A percentile compares a stretch with the other conserved stretches of the same genome.
phyloP scores from a whole-genome alignment of 371 early-diverging fungal genomes.

The Syncephalastrum racemosum region DNA sequence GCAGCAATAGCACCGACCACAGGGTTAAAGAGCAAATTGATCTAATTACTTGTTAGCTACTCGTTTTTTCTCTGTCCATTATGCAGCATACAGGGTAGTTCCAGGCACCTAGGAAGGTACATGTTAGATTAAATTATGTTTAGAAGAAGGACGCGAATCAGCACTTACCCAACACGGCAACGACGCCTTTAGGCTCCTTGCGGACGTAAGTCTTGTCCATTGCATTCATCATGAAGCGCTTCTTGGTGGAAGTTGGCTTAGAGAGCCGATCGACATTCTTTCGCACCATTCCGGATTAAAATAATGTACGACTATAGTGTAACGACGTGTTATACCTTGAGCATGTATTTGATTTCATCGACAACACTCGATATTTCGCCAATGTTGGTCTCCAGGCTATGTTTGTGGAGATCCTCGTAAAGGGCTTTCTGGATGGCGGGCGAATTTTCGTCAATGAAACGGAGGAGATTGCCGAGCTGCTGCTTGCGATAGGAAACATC shows the following conservation, averaged over 20 bases:
- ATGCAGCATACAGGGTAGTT: constrained; percentile 73
- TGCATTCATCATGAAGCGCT: constrained; percentile 36
- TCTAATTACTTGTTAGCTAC: constrained; percentile 11
- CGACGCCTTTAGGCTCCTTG: constrained; percentile 76
- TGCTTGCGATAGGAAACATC: constrained; percentile 66
- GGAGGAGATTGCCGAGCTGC: constrained; percentile 68
- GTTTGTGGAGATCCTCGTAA: constrained; percentile 69
- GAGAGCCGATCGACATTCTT: constrained; percentile 36
- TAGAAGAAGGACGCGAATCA: background rate
- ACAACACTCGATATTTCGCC: constrained; percentile 63
- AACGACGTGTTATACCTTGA: constrained; percentile 25
- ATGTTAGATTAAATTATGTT: background rate
- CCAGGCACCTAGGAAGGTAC: constrained; percentile 65
- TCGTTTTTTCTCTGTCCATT: background rate
- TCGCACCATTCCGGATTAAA: background rate
- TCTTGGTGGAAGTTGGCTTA: constrained; percentile 27
- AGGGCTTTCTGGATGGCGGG: constrained; percentile 63
- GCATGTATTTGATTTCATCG: constrained; percentile 68
- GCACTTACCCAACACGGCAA: constrained; percentile 58
- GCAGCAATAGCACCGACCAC: constrained; percentile 88
- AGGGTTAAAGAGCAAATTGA: constrained; percentile 71
- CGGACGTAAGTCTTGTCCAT: constrained; percentile 47
- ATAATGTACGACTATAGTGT: background rate
- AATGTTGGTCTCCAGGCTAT: constrained; percentile 45
- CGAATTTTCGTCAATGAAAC: constrained; percentile 69